Base-by-base conservation (phyloP, 441 rosid species). In the Geranium incanum region DNA sequence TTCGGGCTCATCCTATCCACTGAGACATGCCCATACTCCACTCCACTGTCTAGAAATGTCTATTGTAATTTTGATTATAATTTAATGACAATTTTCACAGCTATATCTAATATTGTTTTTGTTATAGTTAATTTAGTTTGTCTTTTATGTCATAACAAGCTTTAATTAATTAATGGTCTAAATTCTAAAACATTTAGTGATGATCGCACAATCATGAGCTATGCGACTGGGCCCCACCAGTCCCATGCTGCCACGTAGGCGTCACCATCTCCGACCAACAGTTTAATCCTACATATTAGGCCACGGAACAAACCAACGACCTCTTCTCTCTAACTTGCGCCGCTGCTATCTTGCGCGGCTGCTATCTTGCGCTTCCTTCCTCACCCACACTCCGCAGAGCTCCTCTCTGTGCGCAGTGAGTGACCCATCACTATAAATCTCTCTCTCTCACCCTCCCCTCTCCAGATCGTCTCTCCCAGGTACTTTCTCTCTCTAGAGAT, bases 291-390 rank as follows among this genome's bases (percentile, higher is more conserved):
- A 55, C 15, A n/a, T 0, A 55, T 55, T 55, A 15, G 60, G 7
- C 7, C 5, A 55, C 52, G 2, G 2, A 6, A 45, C 60, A 39
- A 39, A 39, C 8, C 8, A 39, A 55, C 21, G 60, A 55, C 60
- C 60, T n/a, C 60, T 55, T 55, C 60, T 55, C 60, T 15, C 60
- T 55, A 55, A 1, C 60, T 55, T 55, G 16, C 21, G 60, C 60
- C 60, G 16, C 60, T 55, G 60, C 60, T 55, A 55, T 55, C 60
- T 5, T 55, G 16, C 60, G 60, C 60, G n/a, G 16, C 60, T 55
- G 60, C 60, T 55, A 55, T 55, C 60, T 5, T 55, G 16, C 60
- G 60, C 60, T 15, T 55, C 60, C 1, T 45, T 45, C 52, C 52
- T 7, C 8, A 39, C 43, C 43, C 43, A 39, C 43, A 5, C 5